phyloP scores from a whole-genome alignment of 2,329 filamentous ascomycete species.

The Colletotrichum sp. region DNA sequence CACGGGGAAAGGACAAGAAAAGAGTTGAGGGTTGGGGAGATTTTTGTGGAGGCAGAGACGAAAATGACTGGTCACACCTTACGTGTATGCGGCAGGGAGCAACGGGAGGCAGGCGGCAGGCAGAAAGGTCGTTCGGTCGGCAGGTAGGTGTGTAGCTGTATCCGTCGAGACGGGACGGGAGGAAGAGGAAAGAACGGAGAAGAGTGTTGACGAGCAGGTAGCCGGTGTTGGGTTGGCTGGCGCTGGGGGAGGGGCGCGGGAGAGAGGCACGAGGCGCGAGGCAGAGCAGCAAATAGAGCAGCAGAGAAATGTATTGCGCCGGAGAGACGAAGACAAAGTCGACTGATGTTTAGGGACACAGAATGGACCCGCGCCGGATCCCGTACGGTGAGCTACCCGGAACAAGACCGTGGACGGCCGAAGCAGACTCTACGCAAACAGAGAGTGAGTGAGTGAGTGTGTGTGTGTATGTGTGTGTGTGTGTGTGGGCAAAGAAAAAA shows the following conservation, averaged over 20 bases:
- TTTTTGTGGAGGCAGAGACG: slow-evolving; percentile 12
- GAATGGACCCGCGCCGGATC: slow-evolving; percentile 11
- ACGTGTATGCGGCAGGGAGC: not conserved
- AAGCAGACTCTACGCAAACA: not conserved
- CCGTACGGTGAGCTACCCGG: slow-evolving; percentile 11
- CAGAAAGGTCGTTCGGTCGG: not conserved
- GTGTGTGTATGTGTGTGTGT: not conserved
- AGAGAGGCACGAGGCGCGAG: not conserved
- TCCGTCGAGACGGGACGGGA: not conserved
- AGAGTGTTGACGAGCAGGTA: not conserved
- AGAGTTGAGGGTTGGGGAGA: slow-evolving; percentile 12
- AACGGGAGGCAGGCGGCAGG: not conserved
- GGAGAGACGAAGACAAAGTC: slow-evolving; percentile 5
- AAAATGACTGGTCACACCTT: slow-evolving; percentile 22
- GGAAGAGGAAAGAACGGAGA: not conserved
- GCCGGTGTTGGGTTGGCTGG: not conserved
- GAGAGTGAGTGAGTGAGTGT: not conserved
- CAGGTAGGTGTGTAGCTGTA: not conserved
- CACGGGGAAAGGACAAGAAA: not conserved
- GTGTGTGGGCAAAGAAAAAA: not conserved
- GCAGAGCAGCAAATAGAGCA: not conserved
- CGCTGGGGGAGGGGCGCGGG: not conserved
- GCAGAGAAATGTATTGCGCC: not conserved
- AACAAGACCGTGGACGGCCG: slow-evolving; percentile 10
- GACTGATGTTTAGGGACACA: slow-evolving; percentile 2